Conservation (phyloP, 345 rosid species). For the Viola odorata region DNA sequence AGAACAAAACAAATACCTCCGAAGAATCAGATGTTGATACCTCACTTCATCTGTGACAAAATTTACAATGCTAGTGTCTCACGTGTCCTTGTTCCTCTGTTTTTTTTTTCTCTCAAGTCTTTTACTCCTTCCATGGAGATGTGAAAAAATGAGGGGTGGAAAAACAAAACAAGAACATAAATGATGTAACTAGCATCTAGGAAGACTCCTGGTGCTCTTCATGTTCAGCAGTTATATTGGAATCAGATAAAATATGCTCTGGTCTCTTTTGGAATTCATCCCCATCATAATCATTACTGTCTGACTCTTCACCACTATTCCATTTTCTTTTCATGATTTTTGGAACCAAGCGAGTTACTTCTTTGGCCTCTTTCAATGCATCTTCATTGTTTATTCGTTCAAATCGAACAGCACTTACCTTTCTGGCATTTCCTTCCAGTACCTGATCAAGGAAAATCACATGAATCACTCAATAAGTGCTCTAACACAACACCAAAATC, state of each 20-base stretch:
- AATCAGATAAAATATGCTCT: slow-evolving; percentile 39
- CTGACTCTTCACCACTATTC: slow-evolving; percentile 57
- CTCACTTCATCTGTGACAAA: slow-evolving; percentile 43
- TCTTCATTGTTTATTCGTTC: slow-evolving; percentile 57
- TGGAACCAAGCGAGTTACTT: slow-evolving; percentile 67
- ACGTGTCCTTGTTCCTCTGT: slow-evolving; percentile 6
- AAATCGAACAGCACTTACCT: slow-evolving; percentile 87
- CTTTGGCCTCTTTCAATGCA: slow-evolving; percentile 45
- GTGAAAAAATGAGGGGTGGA: slow-evolving; percentile 12
- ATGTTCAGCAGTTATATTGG: slow-evolving; percentile 42
- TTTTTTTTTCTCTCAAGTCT: slow-evolving; percentile 18
- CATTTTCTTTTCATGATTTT: slow-evolving; percentile 70
- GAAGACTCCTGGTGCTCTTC: slow-evolving; percentile 28
- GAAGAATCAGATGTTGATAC: slow-evolving; percentile 36
- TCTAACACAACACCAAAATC: slow-evolving; percentile 8
- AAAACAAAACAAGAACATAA: slow-evolving; percentile 5
- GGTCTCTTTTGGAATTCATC: slow-evolving; percentile 31
- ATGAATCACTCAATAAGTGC: slow-evolving; percentile 8
- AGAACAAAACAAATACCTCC: slow-evolving; percentile 12
- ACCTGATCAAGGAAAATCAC: slow-evolving; percentile 40
- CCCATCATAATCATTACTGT: slow-evolving; percentile 26
- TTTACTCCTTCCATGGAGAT: slow-evolving; percentile 17
- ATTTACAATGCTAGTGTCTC: slow-evolving; percentile 23
- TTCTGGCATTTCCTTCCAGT: slow-evolving; percentile 93
- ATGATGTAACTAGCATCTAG: slow-evolving; percentile 22